phyloP scores from a whole-genome alignment of 805 yeast species.

The Zygotorulaspora sp. region DNA sequence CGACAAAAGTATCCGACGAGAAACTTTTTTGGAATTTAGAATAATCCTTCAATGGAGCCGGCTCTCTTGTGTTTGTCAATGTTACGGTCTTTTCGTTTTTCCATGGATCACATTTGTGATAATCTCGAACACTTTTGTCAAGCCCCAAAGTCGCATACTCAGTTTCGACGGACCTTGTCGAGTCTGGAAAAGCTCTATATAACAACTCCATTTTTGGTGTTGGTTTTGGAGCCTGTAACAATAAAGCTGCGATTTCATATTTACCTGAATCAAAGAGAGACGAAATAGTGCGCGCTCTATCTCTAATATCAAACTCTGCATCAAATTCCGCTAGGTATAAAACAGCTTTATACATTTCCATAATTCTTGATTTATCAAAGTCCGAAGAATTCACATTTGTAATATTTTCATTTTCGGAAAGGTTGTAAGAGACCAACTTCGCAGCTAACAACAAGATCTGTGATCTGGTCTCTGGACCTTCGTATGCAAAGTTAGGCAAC shows the following conservation, averaged over 20 bases:
- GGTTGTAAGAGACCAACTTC: constrained; percentile 56
- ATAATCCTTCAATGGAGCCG: constrained; percentile 40
- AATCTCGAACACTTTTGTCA: constrained; percentile 10
- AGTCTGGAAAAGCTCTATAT: neutral
- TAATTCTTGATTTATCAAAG: constrained; percentile 35
- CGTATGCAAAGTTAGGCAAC: constrained; percentile 49
- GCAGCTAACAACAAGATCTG: constrained; percentile 72
- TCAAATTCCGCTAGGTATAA: constrained; percentile 71
- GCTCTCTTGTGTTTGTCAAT: constrained; percentile 35
- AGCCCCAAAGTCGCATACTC: constrained; percentile 7
- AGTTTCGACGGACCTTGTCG: neutral
- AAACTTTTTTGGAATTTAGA: constrained; percentile 34
- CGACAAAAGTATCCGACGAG: constrained; percentile 26
- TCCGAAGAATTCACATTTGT: constrained; percentile 30
- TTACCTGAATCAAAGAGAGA: constrained; percentile 52
- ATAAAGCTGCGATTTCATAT: constrained; percentile 59
- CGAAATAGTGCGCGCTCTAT: constrained; percentile 70
- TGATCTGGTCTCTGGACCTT: constrained; percentile 55
- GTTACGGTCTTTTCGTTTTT: constrained; percentile 11
- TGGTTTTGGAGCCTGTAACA: constrained; percentile 76
- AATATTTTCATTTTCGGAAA: constrained; percentile 39
- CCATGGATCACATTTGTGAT: constrained; percentile 21
- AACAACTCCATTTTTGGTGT: constrained; percentile 38
- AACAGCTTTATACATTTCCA: constrained; percentile 55
- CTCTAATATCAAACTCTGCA: constrained; percentile 69